Conservation (phyloP, 331 rosid species). For the Telfairia occidentalis region DNA sequence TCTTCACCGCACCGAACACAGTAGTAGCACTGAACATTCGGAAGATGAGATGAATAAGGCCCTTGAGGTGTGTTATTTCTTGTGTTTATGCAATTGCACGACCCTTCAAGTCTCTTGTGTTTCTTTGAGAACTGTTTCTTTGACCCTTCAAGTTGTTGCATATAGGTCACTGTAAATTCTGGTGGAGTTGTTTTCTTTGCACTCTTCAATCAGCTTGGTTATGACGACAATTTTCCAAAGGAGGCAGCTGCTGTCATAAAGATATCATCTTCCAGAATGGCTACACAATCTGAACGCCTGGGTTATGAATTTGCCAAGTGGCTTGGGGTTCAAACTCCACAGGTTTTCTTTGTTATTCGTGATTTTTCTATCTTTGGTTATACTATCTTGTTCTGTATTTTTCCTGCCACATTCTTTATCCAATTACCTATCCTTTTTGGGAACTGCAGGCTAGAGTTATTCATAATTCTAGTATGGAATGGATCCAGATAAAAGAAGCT, state of each 20-base stretch:
- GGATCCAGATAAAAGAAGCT: slow-evolving; percentile 91
- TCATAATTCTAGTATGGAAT: slow-evolving; percentile 68
- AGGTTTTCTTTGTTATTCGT: slow-evolving; percentile 29
- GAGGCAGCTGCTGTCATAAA: slow-evolving; percentile 87
- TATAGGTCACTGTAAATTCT: slow-evolving; percentile 83
- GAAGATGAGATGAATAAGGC: slow-evolving; percentile 84
- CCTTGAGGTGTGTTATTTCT: slow-evolving; percentile 53
- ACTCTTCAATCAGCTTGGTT: slow-evolving; percentile 44
- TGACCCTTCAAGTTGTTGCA: no score
- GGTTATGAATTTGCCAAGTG: slow-evolving; percentile 89
- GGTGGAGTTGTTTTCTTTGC: slow-evolving; percentile 98
- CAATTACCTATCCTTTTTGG: slow-evolving; percentile 5
- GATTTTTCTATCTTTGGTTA: neutral
- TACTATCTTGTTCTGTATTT: neutral
- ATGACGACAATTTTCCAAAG: slow-evolving; percentile 28
- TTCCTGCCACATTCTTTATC: neutral
- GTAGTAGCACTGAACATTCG: slow-evolving; percentile 61
- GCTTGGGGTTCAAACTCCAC: slow-evolving; percentile 78
- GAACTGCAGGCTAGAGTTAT: slow-evolving; percentile 71
- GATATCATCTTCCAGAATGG: slow-evolving; percentile 87
- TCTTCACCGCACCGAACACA: slow-evolving; percentile 76
- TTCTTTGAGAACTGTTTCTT: neutral
- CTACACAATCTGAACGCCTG: slow-evolving; percentile 87
- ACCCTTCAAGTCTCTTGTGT: neutral
- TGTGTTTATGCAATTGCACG: neutral